Conservation (phyloP, 331 rosid genomes). For the Arachis monticola region DNA sequence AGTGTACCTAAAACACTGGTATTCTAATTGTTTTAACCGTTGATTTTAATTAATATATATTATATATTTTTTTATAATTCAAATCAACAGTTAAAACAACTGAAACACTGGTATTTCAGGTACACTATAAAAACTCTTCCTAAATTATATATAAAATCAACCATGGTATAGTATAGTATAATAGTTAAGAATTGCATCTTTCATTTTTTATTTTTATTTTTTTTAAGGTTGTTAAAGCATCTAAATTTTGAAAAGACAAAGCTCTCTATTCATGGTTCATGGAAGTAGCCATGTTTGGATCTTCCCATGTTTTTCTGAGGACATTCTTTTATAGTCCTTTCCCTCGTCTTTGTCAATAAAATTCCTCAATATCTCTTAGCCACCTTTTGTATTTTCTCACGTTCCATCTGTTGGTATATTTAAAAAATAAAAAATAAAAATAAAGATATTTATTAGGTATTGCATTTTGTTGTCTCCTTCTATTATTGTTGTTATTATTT, state of each 20-base stretch:
- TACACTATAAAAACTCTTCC: too few species aligned
- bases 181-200: too few species aligned
- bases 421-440: neutral
- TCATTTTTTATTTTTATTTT: neutral
- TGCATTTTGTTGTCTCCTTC: neutral
- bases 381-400: slow-evolving; percentile 16
- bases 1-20: too few species aligned
- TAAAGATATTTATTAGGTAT: too few species aligned
- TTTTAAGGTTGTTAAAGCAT: neutral
- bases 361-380: neutral
- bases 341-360: slow-evolving; percentile 3
- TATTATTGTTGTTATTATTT: too few species aligned
- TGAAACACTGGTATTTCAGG: too few species aligned
- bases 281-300: slow-evolving; percentile 22
- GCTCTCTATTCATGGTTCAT: neutral
- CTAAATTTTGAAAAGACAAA: neutral
- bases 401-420: slow-evolving; percentile 2
- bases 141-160: too few species aligned
- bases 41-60: too few species aligned
- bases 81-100: too few species aligned
- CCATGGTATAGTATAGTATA: too few species aligned
- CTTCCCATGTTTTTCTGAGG: slow-evolving; percentile 35
- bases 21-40: too few species aligned
- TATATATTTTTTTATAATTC: too few species aligned
- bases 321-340: neutral